phyloP scores from a whole-genome alignment of 2,329 filamentous ascomycete species.

The Hypoxylon sp. region DNA sequence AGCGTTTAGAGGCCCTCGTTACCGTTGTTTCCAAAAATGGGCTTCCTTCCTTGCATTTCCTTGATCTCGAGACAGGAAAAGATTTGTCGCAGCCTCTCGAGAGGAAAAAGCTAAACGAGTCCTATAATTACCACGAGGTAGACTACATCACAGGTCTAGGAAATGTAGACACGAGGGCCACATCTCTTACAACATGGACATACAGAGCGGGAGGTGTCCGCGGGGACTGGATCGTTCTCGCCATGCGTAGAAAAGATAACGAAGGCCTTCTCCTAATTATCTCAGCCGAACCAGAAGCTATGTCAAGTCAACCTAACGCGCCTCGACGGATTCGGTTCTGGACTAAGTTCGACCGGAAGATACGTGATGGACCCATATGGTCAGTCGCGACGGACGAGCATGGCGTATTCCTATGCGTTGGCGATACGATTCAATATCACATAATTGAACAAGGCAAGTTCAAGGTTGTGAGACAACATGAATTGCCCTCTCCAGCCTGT shows the following conservation, averaged over 20 bases:
- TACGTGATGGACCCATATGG: slow-evolving; percentile 64
- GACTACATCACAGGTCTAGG: slow-evolving; percentile 71
- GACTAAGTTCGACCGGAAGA: slow-evolving; percentile 65
- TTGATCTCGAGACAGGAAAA: slow-evolving; percentile 69
- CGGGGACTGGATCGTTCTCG: slow-evolving; percentile 75
- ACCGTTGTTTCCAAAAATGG: slow-evolving; percentile 64
- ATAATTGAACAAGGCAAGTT: slow-evolving; percentile 70
- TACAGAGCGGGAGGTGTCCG: slow-evolving; percentile 59
- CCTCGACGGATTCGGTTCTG: slow-evolving; percentile 64
- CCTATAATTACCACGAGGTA: slow-evolving; percentile 51
- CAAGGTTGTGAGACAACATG: slow-evolving; percentile 61
- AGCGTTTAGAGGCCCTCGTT: slow-evolving; percentile 66
- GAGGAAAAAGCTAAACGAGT: slow-evolving; percentile 50
- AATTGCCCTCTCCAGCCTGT: slow-evolving; percentile 68
- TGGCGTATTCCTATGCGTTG: slow-evolving; percentile 70
- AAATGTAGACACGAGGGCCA: slow-evolving; percentile 66
- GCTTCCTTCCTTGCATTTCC: slow-evolving; percentile 67
- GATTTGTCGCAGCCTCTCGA: slow-evolving; percentile 63
- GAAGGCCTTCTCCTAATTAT: slow-evolving; percentile 70
- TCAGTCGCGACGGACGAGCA: slow-evolving; percentile 69
- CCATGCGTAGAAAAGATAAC: slow-evolving; percentile 58
- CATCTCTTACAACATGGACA: slow-evolving; percentile 37
- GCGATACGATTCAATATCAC: slow-evolving; percentile 69
- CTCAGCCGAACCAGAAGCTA: slow-evolving; percentile 58
- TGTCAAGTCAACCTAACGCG: slow-evolving; percentile 45